Base-by-base conservation (phyloP, 148 eudicot genomes). In the Rhododendron molle region DNA sequence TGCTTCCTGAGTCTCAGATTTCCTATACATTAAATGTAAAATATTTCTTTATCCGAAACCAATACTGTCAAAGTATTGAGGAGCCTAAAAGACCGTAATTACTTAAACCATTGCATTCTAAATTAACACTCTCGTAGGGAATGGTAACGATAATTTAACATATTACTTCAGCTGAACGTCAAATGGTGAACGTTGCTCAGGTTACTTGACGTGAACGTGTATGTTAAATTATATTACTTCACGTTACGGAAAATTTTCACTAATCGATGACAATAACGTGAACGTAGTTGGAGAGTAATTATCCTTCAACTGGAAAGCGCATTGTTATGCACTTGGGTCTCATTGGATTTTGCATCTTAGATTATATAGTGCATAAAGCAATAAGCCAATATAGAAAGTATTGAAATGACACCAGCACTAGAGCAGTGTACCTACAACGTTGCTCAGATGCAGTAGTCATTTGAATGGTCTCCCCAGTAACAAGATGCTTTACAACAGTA, bases 381-480 rank as follows among this genome's bases (percentile, higher is more conserved):
- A n/a, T 30, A 77, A 86, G 54, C 76, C 3, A 54, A 15, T 13
- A 16, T 54, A 54, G 4, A 16, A 15, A 54, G 20, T 54, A 54
- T 65, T 76, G 28, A 20, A 67, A 34, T 69, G 76, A 67, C 62
- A 83, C 69, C 69, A 62, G 58, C 84, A 84, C 62, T 40, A 46
- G 58, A 82, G 85, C 52, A 15, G 65, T 91, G 88, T 89, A 95
- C 98, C 94, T 93, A 88, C 94, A 90, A 77, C 96, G 95, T 87
- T 95, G 93, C 78, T 95, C 99, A 85, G 94, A 89, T 85, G 99
- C 83, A 13, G 94, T 88, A n/a, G 93, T 93, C 97, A 96, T 95
- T 90, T 96, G 99, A 98, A 96, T 96, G 78, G 99, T 96, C 87
- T 96, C 99, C 34, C 99, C 99, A 34, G 94, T 95, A 86, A 96